A percentile compares a stretch with the other conserved stretches of the same genome.
These are phyloP conservation scores for Auriculariales sp. DNA, from an alignment of 768 basidiomycete genomes.

Conservation along the genomic window DNA sequence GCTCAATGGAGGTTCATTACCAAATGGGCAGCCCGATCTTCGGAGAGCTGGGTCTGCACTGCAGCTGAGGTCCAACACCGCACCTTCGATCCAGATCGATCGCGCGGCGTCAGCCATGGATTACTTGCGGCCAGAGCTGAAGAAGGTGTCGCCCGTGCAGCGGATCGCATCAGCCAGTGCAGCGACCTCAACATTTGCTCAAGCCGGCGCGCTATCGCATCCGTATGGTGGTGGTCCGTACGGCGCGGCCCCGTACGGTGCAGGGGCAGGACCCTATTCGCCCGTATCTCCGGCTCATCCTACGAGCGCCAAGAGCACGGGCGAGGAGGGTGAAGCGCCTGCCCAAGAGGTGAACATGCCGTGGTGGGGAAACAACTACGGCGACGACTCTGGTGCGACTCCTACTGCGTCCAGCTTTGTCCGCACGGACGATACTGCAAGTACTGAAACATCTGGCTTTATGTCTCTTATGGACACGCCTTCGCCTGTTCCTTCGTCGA, in stretches of 20 bases:
- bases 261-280: background rate
- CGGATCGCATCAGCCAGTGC: constrained; percentile 40
- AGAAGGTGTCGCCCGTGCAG: constrained; percentile 32
- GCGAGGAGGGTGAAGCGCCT: constrained; percentile 20
- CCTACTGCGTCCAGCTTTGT: constrained; percentile 61
- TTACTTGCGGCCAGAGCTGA: constrained; percentile 31
- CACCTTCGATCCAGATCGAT: constrained; percentile 41
- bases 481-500: constrained; percentile 25
- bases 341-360: constrained; percentile 46
- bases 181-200: constrained; percentile 35
- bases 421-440: constrained; percentile 21
- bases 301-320: background rate
- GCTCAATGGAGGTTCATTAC: constrained; percentile 28
- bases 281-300: background rate
- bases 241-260: background rate
- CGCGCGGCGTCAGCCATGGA: constrained; percentile 71
- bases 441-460: constrained; percentile 37
- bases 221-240: background rate
- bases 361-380: constrained; percentile 27
- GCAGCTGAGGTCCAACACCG: constrained; percentile 33
- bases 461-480: constrained; percentile 69
- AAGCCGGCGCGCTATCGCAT: constrained; percentile 11
- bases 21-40: constrained; percentile 26
- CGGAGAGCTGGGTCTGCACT: constrained; percentile 57
- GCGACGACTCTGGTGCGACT: constrained; percentile 31